phyloP scores from a whole-genome alignment of 768 basidiomycete species.

The Lentinula raphanica region DNA sequence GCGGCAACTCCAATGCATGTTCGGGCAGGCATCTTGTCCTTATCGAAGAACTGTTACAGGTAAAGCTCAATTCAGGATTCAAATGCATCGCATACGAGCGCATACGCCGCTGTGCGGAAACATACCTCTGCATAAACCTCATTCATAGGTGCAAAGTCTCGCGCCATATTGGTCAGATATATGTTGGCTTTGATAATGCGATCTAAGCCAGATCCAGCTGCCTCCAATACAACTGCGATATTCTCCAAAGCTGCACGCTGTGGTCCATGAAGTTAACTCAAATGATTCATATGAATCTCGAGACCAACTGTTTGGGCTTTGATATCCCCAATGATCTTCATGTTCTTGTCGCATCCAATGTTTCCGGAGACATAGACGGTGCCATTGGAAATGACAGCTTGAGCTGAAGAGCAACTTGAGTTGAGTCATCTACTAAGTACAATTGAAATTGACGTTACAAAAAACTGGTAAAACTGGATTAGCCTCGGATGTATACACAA shows the following conservation, averaged over 20 bases:
- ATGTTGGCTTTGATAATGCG: conserved; percentile 39
- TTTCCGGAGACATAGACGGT: conserved; percentile 34
- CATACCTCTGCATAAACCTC: conserved; percentile 31
- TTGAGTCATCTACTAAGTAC: neutral
- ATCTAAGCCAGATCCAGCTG: conserved; percentile 34
- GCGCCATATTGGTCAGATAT: conserved; percentile 32
- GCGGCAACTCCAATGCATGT: conserved; percentile 54
- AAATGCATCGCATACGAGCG: too few species aligned
- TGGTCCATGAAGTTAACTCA: neutral
- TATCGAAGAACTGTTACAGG: conserved; percentile 39
- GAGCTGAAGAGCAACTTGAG: conserved; percentile 19
- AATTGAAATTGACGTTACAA: conserved; percentile 17
- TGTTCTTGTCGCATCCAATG: conserved; percentile 29
- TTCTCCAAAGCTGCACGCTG: conserved; percentile 35
- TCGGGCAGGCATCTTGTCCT: conserved; percentile 43
- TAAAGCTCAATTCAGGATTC: too few species aligned
- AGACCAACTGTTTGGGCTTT: conserved; percentile 29
- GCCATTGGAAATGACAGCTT: conserved; percentile 33
- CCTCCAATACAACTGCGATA: conserved; percentile 34
- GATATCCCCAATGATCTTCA: conserved; percentile 29
- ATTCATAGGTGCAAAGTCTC: conserved; percentile 35
- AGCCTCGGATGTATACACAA: conserved; percentile 27
- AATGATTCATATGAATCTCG: neutral
- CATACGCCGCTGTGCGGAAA: neutral
- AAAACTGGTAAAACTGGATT: conserved; percentile 31